A percentile compares a stretch with the other conserved stretches of the same genome.
phyloP scores from a whole-genome alignment of 2,329 filamentous ascomycete species.

The Ceratocystis smalleyi region DNA sequence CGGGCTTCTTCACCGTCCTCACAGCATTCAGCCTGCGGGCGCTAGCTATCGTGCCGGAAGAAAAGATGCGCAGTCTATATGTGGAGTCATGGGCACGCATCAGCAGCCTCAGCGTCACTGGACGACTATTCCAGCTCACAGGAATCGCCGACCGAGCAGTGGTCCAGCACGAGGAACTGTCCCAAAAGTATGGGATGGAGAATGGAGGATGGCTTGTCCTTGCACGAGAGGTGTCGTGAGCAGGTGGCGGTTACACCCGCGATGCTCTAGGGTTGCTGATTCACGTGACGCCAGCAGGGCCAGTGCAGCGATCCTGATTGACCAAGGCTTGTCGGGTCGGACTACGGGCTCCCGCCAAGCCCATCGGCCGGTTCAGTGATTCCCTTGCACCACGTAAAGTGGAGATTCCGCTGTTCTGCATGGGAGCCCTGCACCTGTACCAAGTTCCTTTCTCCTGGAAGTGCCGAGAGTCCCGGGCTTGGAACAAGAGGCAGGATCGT shows the following conservation, averaged over 20 bases:
- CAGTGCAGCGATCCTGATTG: no score
- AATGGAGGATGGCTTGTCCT: constrained; percentile 15
- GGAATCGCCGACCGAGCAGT: constrained; percentile 60
- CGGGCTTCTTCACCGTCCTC: constrained; percentile 57
- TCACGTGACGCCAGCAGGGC: not conserved
- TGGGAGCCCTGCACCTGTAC: not conserved
- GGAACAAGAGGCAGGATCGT: not conserved
- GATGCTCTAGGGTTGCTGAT: not conserved
- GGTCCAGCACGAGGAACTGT: constrained; percentile 63
- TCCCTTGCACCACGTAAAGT: not conserved
- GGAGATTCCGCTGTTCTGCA: not conserved
- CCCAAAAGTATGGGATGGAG: constrained; percentile 27
- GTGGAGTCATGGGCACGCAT: constrained; percentile 89
- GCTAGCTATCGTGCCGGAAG: constrained; percentile 29
- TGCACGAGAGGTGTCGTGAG: not conserved
- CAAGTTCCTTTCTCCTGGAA: not conserved
- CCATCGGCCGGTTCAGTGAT: no score
- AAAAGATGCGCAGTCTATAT: constrained; percentile 60
- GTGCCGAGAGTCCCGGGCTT: not conserved
- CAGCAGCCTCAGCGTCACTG: constrained; percentile 67
- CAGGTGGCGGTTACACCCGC: not conserved
- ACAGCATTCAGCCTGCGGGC: constrained; percentile 35
- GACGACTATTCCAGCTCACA: constrained; percentile 51
- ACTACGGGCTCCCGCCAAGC: no score
- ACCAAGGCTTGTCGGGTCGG: no score